Evolutionary conservation across 371 early-diverging fungal genomes (phyloP).

Genomic region (Haplosporangium sp.): DNA sequence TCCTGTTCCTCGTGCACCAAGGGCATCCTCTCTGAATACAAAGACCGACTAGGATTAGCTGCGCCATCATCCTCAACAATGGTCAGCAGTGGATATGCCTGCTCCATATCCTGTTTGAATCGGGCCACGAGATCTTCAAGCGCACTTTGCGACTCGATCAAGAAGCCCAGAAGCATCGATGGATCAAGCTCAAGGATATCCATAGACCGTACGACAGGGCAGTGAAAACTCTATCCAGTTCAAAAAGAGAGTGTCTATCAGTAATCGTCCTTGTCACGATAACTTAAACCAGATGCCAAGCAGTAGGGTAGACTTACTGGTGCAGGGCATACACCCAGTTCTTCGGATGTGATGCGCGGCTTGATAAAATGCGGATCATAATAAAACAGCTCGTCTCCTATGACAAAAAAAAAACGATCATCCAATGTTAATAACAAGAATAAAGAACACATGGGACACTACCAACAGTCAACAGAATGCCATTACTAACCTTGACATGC

Average conservation of each 20-base stretch:
- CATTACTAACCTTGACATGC: conserved; percentile 58
- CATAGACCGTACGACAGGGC: conserved; percentile 75
- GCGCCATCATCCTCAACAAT: conserved; percentile 19
- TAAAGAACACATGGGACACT: conserved; percentile 8
- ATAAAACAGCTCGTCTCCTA: conserved; percentile 85
- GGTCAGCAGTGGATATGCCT: conserved; percentile 25
- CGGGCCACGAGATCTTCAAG: conserved; percentile 68
- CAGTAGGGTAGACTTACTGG: conserved; percentile 36
- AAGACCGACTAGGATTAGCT: no score
- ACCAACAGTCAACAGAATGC: conserved; percentile 63
- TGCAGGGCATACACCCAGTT: conserved; percentile 57
- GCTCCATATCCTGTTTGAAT: conserved; percentile 42
- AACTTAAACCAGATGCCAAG: conserved; percentile 13
- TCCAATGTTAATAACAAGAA: neutral
- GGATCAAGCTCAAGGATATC: conserved; percentile 87
- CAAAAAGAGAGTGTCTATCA: neutral
- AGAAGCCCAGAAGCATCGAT: conserved; percentile 93
- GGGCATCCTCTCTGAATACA: neutral
- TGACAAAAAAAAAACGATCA: conserved; percentile 3
- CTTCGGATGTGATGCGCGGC: conserved; percentile 70
- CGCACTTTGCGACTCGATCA: conserved; percentile 68
- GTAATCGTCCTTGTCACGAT: conserved; percentile 58
- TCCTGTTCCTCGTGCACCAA: no score
- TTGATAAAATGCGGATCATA: conserved; percentile 93
- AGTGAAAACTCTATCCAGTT: conserved; percentile 75